Evolutionary conservation across 768 basidiomycete species (phyloP), one percentile per base, ranked within the genome.

Genomic region (Lactifluus pinguis): DNA sequence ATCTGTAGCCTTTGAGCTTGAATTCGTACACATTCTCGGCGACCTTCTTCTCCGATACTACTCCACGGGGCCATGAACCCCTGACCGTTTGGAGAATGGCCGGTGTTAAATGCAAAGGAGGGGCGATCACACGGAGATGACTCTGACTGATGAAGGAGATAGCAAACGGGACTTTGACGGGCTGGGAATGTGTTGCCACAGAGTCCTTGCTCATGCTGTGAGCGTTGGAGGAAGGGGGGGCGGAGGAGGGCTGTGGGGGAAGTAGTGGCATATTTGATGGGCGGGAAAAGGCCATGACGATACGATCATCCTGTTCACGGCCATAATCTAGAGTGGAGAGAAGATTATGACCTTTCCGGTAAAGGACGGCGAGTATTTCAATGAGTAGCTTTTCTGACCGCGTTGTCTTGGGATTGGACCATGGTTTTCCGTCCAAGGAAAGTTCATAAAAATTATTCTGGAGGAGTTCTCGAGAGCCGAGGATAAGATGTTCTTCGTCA

Each of bases 1-100:
- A 88, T 75, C 80, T 84, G 69, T 90, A 90, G 25, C 88, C 89
- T 67, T 87, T 88, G 54, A 90, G 75, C 71, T 87, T 89, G 73
- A 90, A 90, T 70, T 90, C 88, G 69, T 82, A 90, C 7, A 83
- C 81, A 58, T 81, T 81, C 30, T 85, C 82, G 4, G 80, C 85
- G 2, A 89, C 77, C 67, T 86, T 89, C 76, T 84, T 87, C 71
- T 90, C 88, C 0, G 84, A 83, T 8, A 86, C 81, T 10, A 90
- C 86, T 17, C 88, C 89, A 65, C 87, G 79, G 17, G 88, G 88
- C 89, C 88, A 90, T 38, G 89, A 81, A 21, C 77, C 80, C 59
- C 88, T 79, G 19, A 90, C 86, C 17, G 87, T 85, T 68, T 87
- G 84, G n/a, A 90, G 76, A 57, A 90, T 88, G 56, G 88, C 88